A percentile compares a stretch with the other conserved stretches of the same genome.
Conservation (phyloP, 345 rosid genomes). For the Populus simonii region DNA sequence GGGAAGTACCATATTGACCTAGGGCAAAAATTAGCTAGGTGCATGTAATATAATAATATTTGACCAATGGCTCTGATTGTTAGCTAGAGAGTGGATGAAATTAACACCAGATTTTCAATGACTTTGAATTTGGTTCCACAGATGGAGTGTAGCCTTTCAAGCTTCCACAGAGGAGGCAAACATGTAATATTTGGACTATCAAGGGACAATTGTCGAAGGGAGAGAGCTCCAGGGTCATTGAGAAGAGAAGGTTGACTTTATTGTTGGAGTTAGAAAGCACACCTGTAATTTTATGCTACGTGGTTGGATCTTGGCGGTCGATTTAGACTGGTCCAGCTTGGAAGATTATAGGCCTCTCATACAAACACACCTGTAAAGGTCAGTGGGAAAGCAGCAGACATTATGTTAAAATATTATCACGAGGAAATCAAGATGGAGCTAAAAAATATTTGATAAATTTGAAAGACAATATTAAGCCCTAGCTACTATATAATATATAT, state of each 20-base stretch:
- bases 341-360: constrained; percentile 1
- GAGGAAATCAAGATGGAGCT: not conserved
- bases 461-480: not conserved
- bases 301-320: constrained; percentile 15
- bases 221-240: not conserved
- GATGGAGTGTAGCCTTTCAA: constrained; percentile 1
- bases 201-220: constrained; percentile 24
- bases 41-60: constrained; percentile 23
- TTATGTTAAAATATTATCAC: not conserved
- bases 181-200: not conserved
- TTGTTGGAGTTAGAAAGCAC: constrained; percentile 11
- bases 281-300: constrained; percentile 17
- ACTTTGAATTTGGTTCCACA: constrained; percentile 29
- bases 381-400: not conserved
- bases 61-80: constrained; percentile 28
- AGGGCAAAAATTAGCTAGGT: not conserved
- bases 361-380: not conserved
- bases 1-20: constrained; percentile 3
- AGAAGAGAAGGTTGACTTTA: constrained; percentile 30
- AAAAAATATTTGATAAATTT: not conserved
- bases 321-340: constrained; percentile 14
- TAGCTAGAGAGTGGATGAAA: constrained; percentile 50
- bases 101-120: constrained; percentile 37
- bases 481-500: no score
- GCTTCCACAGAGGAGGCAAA: not conserved